Conservation (phyloP, 176 grass and related monocot species). For the Sorghum bicolor region DNA sequence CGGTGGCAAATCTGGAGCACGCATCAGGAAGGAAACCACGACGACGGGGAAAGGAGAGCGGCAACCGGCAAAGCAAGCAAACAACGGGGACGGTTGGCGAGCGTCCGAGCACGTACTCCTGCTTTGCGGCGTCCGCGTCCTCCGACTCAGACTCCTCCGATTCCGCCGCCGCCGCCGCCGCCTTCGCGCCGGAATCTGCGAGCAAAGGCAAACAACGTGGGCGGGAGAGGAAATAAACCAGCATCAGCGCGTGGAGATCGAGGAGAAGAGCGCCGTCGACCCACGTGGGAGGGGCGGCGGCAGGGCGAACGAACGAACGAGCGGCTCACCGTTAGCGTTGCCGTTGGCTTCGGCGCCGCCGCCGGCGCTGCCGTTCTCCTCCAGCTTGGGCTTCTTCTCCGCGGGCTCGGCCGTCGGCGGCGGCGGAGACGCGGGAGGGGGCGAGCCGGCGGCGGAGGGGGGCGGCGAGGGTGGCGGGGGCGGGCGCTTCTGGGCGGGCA, state of each 20-base stretch:
- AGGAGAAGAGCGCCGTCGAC: not conserved
- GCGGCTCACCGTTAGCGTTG: conserved; percentile 7
- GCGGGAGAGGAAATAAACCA: not conserved
- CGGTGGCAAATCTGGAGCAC: not conserved
- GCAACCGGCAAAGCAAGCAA: not conserved
- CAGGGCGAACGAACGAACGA: not conserved
- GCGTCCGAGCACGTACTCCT: conserved; percentile 25
- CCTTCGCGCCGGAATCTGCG: conserved; percentile 31
- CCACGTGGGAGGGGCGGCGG: not conserved
- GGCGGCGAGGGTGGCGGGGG: not conserved
- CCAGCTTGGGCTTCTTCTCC: conserved; percentile 24
- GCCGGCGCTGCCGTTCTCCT: conserved; percentile 25
- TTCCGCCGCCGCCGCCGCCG: not conserved
- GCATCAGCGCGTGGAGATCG: conserved; percentile 15
- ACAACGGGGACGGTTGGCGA: not conserved
- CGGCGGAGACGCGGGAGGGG: not conserved
- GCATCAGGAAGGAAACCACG: not conserved
- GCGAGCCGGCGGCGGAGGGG: not conserved
- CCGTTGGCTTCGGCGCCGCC: conserved; percentile 5
- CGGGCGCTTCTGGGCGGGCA: conserved; percentile 48
- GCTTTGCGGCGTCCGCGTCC: not conserved
- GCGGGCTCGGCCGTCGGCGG: not conserved
- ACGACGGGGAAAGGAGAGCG: not conserved
- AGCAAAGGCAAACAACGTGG: conserved; percentile 6
- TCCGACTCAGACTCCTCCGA: conserved; percentile 17